Percentiles rank a stretch among this genome's conserved stretches.
Evolutionary conservation across 441 rosid species (phyloP).

Genomic region (Pelargonium cotyledonis): DNA sequence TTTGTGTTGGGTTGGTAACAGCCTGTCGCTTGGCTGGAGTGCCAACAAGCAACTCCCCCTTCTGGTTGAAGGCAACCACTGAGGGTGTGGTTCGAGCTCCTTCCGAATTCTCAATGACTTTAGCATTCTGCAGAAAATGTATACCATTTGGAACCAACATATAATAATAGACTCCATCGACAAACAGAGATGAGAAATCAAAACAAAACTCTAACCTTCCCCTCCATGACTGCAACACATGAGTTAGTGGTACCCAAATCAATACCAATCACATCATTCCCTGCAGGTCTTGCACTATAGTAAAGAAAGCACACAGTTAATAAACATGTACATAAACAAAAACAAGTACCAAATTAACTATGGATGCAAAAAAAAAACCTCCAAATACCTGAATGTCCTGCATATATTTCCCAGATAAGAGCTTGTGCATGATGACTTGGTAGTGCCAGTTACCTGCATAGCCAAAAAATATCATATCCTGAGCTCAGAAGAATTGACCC

Average conservation of each 20-base stretch:
- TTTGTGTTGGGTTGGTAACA: slow-evolving; percentile 79
- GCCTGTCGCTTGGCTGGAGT: slow-evolving; percentile 95
- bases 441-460: slow-evolving; percentile 46
- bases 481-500: background rate
- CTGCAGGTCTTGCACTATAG: slow-evolving; percentile 73
- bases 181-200: background rate
- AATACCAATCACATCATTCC: slow-evolving; percentile 82
- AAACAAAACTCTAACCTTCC: slow-evolving; percentile 46
- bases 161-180: background rate
- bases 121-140: slow-evolving; percentile 46
- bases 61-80: slow-evolving; percentile 69
- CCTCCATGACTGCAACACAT: slow-evolving; percentile 95
- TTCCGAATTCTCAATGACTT: slow-evolving; percentile 84
- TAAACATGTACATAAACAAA: background rate
- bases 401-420: slow-evolving; percentile 41
- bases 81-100: slow-evolving; percentile 88
- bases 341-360: background rate
- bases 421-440: slow-evolving; percentile 46
- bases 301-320: background rate
- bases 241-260: slow-evolving; percentile 97
- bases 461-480: background rate
- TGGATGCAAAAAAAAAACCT: background rate
- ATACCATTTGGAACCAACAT: background rate
- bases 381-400: slow-evolving; percentile 69
- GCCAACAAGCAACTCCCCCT: slow-evolving; percentile 80